Conservation (phyloP, 2,329 filamentous ascomycete genomes). For the Ascochyta pisi region DNA sequence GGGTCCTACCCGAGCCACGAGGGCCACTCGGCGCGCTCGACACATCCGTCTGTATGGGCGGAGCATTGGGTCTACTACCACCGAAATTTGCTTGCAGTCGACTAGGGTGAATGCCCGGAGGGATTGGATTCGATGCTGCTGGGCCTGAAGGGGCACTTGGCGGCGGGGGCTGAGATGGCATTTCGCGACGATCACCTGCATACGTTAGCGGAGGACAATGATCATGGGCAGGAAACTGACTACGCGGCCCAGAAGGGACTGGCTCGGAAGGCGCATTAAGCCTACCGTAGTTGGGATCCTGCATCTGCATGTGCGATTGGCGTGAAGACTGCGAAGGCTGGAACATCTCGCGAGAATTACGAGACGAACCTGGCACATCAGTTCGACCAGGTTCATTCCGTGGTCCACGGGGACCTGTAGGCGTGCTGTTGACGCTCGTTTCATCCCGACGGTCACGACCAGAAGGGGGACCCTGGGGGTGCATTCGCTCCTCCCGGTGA, state of each 20-base stretch:
- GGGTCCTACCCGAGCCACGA: conserved; percentile 35
- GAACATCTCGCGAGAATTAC: conserved; percentile 50
- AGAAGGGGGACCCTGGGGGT: conserved; percentile 28
- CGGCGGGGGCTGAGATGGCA: conserved; percentile 34
- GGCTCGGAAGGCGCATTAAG: conserved; percentile 57
- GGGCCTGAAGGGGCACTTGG: conserved; percentile 44
- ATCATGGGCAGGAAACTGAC: conserved; percentile 36
- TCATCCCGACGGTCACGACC: conserved; percentile 51
- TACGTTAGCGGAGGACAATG: conserved; percentile 8
- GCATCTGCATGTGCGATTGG: conserved; percentile 43
- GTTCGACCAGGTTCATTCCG: conserved; percentile 40
- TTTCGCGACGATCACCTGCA: conserved; percentile 36
- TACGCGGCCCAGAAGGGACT: conserved; percentile 62
- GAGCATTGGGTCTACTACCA: conserved; percentile 4
- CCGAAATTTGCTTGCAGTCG: conserved; percentile 50
- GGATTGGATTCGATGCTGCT: conserved; percentile 38
- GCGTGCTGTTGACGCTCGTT: conserved; percentile 48
- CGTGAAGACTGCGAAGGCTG: conserved; percentile 44
- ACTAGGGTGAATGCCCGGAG: conserved; percentile 61
- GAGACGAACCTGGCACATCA: conserved; percentile 18
- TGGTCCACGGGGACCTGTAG: conserved; percentile 60
- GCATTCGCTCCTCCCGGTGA: conserved; percentile 42
- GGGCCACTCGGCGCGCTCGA: conserved; percentile 46
- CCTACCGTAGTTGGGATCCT: conserved; percentile 58
- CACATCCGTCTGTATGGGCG: conserved; percentile 43